A percentile compares a stretch with the other conserved stretches of the same genome.
Evolutionary conservation across 2,329 filamentous ascomycete genomes (phyloP).

Genomic region (Aureobasidium sp.): DNA sequence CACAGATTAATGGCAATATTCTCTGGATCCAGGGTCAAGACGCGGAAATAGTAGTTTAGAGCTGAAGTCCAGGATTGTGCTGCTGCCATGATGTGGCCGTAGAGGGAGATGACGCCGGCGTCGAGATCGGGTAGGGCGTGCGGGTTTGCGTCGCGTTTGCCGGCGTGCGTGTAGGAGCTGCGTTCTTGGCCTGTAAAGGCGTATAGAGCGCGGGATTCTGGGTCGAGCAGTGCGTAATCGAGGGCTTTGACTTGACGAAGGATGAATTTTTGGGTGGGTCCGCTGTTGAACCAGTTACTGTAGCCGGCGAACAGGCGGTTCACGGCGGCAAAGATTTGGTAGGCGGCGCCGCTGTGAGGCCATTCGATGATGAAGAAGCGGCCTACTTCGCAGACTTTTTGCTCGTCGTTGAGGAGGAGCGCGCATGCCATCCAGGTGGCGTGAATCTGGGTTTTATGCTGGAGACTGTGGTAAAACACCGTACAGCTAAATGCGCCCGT

Average conservation of each 20-base stretch:
- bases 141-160: slow-evolving; percentile 27
- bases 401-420: slow-evolving; percentile 68
- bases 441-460: slow-evolving; percentile 24
- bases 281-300: slow-evolving; percentile 68
- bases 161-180: slow-evolving; percentile 34
- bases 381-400: slow-evolving; percentile 65
- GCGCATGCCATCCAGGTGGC: slow-evolving; percentile 55
- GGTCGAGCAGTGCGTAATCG: slow-evolving; percentile 60
- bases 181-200: slow-evolving; percentile 33
- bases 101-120: slow-evolving; percentile 74
- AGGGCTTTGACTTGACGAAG: slow-evolving; percentile 85
- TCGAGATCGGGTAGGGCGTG: slow-evolving; percentile 51
- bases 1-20: slow-evolving; percentile 76
- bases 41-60: slow-evolving; percentile 74
- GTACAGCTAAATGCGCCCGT: slow-evolving; percentile 70
- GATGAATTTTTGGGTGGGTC: slow-evolving; percentile 82
- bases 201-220: slow-evolving; percentile 41
- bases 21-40: slow-evolving; percentile 59
- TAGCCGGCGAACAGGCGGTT: slow-evolving; percentile 69
- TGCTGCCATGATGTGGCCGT: slow-evolving; percentile 81
- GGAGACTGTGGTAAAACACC: slow-evolving; percentile 61
- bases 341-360: slow-evolving; percentile 72
- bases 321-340: slow-evolving; percentile 74
- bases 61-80: slow-evolving; percentile 78
- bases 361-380: slow-evolving; percentile 81